A percentile compares a stretch with the other conserved stretches of the same genome.
phyloP scores from a whole-genome alignment of 1,284 basidiomycete genomes.

The Coniferiporia sulphurascens region DNA sequence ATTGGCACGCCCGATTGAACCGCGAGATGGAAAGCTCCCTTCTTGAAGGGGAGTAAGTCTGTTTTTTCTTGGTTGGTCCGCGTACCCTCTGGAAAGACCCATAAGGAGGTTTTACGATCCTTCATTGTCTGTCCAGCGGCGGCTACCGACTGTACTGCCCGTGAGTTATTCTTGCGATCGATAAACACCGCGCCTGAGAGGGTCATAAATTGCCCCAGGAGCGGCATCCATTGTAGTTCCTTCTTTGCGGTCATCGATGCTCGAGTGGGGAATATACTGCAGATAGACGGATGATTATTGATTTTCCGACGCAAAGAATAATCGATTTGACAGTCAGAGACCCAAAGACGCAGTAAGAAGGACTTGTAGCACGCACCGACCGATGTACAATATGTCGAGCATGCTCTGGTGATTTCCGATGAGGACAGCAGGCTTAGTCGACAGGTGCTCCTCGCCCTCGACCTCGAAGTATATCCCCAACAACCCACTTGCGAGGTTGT shows the following conservation, averaged over 20 bases:
- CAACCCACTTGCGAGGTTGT: slow-evolving; percentile 59
- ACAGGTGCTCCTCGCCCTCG: slow-evolving; percentile 83
- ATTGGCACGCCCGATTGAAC: slow-evolving; percentile 87
- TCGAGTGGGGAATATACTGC: slow-evolving; percentile 78
- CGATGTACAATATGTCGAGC: slow-evolving; percentile 83
- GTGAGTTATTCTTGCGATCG: slow-evolving; percentile 78
- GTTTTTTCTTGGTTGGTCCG: slow-evolving; percentile 66
- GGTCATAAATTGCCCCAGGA: slow-evolving; percentile 89
- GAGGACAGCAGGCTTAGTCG: slow-evolving; percentile 64
- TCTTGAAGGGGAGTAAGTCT: slow-evolving; percentile 87
- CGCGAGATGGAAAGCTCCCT: slow-evolving; percentile 96
- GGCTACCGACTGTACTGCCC: slow-evolving; percentile 74
- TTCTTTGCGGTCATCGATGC: slow-evolving; percentile 94
- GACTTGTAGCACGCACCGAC: slow-evolving; percentile 47
- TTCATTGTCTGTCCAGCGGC: slow-evolving; percentile 84
- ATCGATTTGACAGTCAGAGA: not conserved
- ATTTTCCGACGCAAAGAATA: slow-evolving; percentile 1
- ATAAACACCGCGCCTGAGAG: slow-evolving; percentile 93
- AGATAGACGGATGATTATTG: not conserved
- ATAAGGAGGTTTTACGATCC: slow-evolving; percentile 66
- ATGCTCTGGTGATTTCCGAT: slow-evolving; percentile 95
- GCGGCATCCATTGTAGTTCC: slow-evolving; percentile 80
- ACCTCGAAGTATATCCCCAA: slow-evolving; percentile 73
- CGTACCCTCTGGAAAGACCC: slow-evolving; percentile 94
- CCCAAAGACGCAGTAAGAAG: not conserved